Percentiles rank a stretch among this genome's conserved stretches.
phyloP scores from a whole-genome alignment of 2,329 filamentous ascomycete genomes.

The Berkeleyomyces basicola region DNA sequence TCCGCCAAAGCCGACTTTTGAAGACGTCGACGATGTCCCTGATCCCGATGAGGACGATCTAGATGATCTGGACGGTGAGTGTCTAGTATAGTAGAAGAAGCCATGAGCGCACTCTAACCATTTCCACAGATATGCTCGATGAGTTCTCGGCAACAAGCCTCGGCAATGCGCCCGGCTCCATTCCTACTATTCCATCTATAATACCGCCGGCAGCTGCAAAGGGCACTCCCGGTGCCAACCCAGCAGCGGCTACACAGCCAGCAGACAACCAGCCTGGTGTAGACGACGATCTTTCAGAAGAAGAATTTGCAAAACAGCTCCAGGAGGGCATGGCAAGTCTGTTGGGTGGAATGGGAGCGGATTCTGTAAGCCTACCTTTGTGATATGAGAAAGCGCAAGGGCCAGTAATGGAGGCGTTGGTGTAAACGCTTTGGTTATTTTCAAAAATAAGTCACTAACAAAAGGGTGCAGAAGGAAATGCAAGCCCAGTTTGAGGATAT shows the following conservation, averaged over 20 bases:
- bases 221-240: conserved; percentile 3
- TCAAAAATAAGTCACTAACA: background rate
- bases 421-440: background rate
- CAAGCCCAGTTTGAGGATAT: conserved; percentile 63
- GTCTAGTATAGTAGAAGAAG: background rate
- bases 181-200: conserved; percentile 23
- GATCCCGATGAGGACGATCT: conserved; percentile 88
- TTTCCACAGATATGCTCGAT: conserved; percentile 65
- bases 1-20: conserved; percentile 14
- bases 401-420: background rate
- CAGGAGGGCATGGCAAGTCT: conserved; percentile 12
- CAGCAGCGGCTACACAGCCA: background rate
- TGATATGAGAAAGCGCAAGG: background rate
- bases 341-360: conserved; percentile 10
- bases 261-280: background rate
- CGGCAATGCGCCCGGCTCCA: background rate
- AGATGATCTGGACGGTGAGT: conserved; percentile 73
- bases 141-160: conserved; percentile 55
- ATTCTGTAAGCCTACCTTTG: conserved; percentile 7
- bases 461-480: conserved; percentile 27
- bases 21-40: conserved; percentile 41
- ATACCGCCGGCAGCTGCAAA: conserved; percentile 24
- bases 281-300: conserved; percentile 12
- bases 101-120: conserved; percentile 1
- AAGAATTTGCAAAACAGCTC: conserved; percentile 13